Evolutionary conservation across 176 grass and related monocot species (phyloP), one percentile per base, ranked within the genome.

Genomic region (Cenchrus americanus): DNA sequence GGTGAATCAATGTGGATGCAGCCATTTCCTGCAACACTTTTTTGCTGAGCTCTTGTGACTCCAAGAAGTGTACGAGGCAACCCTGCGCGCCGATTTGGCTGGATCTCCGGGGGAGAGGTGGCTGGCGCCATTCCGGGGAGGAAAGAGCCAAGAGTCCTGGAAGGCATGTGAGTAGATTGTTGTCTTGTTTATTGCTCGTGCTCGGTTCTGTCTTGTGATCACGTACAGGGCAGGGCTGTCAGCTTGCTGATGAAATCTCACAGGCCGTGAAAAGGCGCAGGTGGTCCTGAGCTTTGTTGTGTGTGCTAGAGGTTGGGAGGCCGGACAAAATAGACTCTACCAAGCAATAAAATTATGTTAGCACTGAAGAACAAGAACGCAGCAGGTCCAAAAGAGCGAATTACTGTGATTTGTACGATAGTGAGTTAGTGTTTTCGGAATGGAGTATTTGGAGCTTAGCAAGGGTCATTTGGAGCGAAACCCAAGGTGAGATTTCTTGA

Each of bases 151-250:
- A 88, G 79, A 41, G 72, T 55, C 80, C 71, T 55, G 80, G 78
- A 84, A 53, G 54, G 51, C 91, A 90, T 85, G 85, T 90, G 91
- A 93, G 46, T 70, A 42, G 24, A 76, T 80, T 63, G 42, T 44
- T 75, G 67, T 88, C 52, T 24, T 84, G 79, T 66, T 63, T 69
- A 68, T 46, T 68, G 24, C 42, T 5, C 24, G 48, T 53, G 26
- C 32, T 53, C 18, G 48, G 65, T 67, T 32, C 66, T 62, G 55
- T 14, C 51, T 34, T 82, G 85, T 85, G 77, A 81, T 53, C 66
- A 10, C 51, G 11, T n/a, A 18, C 53, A 42, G 13, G 12, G 30
- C 64, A 42, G 13, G 12, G 30, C 64, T 43, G 63, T 67, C 49
- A 75, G 71, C 71, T n/a, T 11, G 44, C 58, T 83, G 66, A 82